phyloP scores from a whole-genome alignment of 208 protist species.

The Trichomonas tenax region DNA sequence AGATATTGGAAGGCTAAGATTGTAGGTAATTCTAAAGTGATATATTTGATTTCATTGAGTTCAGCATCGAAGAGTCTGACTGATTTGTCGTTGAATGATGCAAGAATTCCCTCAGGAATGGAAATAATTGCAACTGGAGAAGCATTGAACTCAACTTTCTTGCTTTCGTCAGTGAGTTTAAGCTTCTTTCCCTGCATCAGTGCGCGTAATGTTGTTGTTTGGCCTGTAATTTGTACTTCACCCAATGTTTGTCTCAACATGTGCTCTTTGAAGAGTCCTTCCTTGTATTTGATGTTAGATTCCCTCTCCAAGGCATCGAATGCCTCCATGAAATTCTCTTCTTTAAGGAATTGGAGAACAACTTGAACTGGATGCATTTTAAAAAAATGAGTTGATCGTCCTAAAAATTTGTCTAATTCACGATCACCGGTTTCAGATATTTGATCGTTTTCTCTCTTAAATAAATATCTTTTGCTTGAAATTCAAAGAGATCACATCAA shows the following conservation, averaged over 20 bases:
- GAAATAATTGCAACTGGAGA: background rate
- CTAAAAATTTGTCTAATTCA: too few relatives aligned
- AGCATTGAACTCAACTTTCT: background rate
- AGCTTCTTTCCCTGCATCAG: background rate
- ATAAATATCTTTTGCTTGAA: too few relatives aligned
- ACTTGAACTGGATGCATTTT: slow-evolving; percentile 6
- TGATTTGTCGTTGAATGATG: background rate
- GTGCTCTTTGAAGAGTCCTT: background rate
- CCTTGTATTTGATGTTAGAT: background rate
- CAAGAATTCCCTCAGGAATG: background rate
- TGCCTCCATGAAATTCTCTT: background rate
- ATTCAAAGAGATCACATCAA: too few relatives aligned
- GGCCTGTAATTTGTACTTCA: background rate
- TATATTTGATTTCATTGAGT: background rate
- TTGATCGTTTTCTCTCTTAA: too few relatives aligned
- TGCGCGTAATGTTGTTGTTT: background rate
- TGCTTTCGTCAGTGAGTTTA: too few relatives aligned
- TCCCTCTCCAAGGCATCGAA: background rate
- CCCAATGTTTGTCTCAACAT: background rate
- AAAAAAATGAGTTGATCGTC: background rate
- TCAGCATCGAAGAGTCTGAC: background rate
- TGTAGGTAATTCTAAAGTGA: background rate
- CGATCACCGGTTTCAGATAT: too few relatives aligned
- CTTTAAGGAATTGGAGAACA: slow-evolving; percentile 4
- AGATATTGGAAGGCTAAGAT: background rate